Conservation (phyloP, 2,329 filamentous ascomycete species). For the Claviceps lovelessii region DNA sequence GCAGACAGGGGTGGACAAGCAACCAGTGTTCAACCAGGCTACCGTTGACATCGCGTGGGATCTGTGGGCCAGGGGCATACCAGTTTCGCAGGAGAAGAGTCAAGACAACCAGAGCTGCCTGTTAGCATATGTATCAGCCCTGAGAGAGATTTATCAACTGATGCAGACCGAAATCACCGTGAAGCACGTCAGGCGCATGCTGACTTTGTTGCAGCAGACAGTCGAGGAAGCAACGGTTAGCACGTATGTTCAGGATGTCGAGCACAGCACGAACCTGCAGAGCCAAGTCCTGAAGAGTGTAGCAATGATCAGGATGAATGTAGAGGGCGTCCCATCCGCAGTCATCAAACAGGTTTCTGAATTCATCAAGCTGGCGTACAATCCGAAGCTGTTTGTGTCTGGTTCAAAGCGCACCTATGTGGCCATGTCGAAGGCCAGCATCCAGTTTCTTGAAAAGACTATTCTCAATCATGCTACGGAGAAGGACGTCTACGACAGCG, state of each 20-base stretch:
- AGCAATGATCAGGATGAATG: conserved; percentile 51
- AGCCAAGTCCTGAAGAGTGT: conserved; percentile 53
- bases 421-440: conserved; percentile 72
- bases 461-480: conserved; percentile 45
- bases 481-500: conserved; percentile 53
- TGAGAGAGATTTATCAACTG: conserved; percentile 66
- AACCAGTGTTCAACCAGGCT: conserved; percentile 29
- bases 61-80: conserved; percentile 55
- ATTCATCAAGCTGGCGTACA: conserved; percentile 57
- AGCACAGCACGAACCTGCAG: conserved; percentile 61
- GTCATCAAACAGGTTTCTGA: conserved; percentile 56
- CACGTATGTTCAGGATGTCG: conserved; percentile 56
- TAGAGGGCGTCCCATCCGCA: conserved; percentile 49
- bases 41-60: conserved; percentile 52
- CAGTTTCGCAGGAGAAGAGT: conserved; percentile 29
- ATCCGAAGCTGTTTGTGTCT: conserved; percentile 19
- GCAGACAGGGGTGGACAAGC: conserved; percentile 28
- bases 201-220: conserved; percentile 55
- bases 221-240: conserved; percentile 55
- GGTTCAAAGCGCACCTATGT: conserved; percentile 61
- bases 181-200: conserved; percentile 50
- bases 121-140: conserved; percentile 66
- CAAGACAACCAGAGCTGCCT: conserved; percentile 66
- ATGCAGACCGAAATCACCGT: conserved; percentile 49
- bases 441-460: conserved; percentile 51